Evolutionary conservation across 768 basidiomycete species (phyloP), one percentile per base, ranked within the genome.

Genomic region (Podaxis pistillaris): DNA sequence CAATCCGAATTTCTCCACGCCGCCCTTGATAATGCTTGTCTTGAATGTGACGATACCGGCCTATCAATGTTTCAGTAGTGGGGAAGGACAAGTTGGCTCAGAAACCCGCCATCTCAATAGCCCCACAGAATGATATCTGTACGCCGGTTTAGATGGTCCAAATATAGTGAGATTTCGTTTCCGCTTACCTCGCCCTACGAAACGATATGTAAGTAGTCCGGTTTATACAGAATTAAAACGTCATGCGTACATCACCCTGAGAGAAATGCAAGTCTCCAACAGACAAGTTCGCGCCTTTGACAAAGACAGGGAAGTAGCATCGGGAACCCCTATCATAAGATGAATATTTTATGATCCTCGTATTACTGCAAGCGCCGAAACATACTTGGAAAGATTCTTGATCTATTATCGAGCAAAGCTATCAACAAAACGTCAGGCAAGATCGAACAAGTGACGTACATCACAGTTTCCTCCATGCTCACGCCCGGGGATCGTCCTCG

Each of bases 401-500:
- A 91, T 90, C 88, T 90, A 58, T 11, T 55, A 17, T 52, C 22
- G 50, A 37, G 12, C 9, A 28, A 28, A 50, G 1, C 3, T 19
- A 53, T 15, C 28, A 52, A 46, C 19, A 63, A 22, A 49, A 44
- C 53, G 26, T 12, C 8, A 24, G 37, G 50, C 33, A 59, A 44
- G 19, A 58, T 3, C 19, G 62, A 36, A 57, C 19, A 49, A 0
- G 5, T 33, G 51, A 78, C 79, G 62, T 67, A 83, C 88, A 74
- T 90, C 88, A 68, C 88, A 89, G 63, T 90, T 89, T 30, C 90
- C 90, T 17, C 90, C 90, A 70, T 91, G 89, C 70, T 93, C 90
- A n/a, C 90, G 72, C 13, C 87, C 88, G 6, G 90, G 90, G 47
- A 90, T 78, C 0, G 90, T 91, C 64, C 90, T 78, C 41, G 90